Conservation (phyloP, 495 filamentous ascomycete genomes). For the Ramalina intermedia region DNA sequence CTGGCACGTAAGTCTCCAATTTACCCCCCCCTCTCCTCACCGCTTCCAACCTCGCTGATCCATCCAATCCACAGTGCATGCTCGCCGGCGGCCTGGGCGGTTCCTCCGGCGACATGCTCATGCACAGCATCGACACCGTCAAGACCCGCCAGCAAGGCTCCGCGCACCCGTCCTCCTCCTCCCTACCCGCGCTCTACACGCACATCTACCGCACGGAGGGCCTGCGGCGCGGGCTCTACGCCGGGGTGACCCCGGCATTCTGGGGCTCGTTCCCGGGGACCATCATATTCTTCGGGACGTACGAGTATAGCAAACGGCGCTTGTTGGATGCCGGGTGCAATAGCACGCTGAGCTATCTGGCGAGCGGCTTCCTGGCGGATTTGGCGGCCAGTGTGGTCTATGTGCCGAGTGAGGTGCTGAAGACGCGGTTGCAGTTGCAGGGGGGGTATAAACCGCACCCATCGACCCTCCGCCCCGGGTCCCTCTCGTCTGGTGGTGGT, state of each 20-base stretch:
- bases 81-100: conserved; percentile 84
- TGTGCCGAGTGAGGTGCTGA: conserved; percentile 91
- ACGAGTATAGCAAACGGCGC: conserved; percentile 87
- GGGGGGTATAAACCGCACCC: conserved; percentile 47
- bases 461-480: conserved; percentile 33
- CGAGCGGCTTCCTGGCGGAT: conserved; percentile 79
- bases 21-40: not conserved
- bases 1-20: conserved; percentile 40
- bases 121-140: conserved; percentile 98
- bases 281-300: conserved; percentile 87
- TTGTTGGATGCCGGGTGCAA: conserved; percentile 79
- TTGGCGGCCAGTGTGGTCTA: conserved; percentile 84
- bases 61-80: conserved; percentile 54
- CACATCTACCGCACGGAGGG: conserved; percentile 92
- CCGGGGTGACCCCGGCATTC: conserved; percentile 78
- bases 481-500: conserved; percentile 23
- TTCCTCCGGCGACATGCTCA: conserved; percentile 87
- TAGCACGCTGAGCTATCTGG: conserved; percentile 67
- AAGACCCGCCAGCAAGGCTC: conserved; percentile 99
- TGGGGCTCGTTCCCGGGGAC: conserved; percentile 90
- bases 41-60: not conserved
- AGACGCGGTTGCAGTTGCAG: conserved; percentile 88
- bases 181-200: conserved; percentile 73
- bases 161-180: conserved; percentile 79
- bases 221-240: conserved; percentile 74